Evolutionary conservation across 2,329 filamentous ascomycete genomes (phyloP), one percentile per base, ranked within the genome.

Genomic region (Trichoderma sp.): DNA sequence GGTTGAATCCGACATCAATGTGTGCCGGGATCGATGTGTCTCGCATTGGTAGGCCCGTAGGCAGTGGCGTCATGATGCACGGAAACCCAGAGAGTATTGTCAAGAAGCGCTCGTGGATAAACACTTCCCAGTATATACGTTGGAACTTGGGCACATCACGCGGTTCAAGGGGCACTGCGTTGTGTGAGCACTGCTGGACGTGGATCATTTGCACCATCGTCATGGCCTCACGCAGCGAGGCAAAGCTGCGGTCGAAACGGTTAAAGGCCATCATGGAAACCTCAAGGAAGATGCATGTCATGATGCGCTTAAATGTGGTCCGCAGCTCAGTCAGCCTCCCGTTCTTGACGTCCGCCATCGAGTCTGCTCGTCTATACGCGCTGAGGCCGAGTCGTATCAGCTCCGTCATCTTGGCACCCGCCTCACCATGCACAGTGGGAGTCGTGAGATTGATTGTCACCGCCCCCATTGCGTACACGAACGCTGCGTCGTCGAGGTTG

Each of bases 201-300:
- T 85, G 83, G 9, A 86, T 79, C 80, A 86, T 81, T 79, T 89
- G 82, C 66, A 87, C 80, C 81, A 86, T 82, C 71, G 83, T 82
- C 74, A 87, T 85, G 14, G 85, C 85, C 77, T 89, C 87, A 5
- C 87, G 84, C 63, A 90, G 84, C 71, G 87, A 85, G 78, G 85
- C 82, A 63, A 88, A 87, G 6, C 86, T 86, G 45, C 86, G 83
- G 71, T 89, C 87, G 75, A 83, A 83, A 33, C 85, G 84, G 63
- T 85, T 84, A 29, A 88, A 83, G 6, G 84, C 85, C 84, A 89
- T 86, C 69, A 88, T 82, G 79, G 85, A 86, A 75, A 88, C 88
- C 77, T 89, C 86, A 56, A 89, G 84, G 77, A 88, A 89, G 66
- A 89, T 81, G 31, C 84, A 86, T 31, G 86, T 86, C 84, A 89